Evolutionary conservation across 495 filamentous ascomycete genomes (phyloP).

Genomic region (Penicillium goetzii): DNA sequence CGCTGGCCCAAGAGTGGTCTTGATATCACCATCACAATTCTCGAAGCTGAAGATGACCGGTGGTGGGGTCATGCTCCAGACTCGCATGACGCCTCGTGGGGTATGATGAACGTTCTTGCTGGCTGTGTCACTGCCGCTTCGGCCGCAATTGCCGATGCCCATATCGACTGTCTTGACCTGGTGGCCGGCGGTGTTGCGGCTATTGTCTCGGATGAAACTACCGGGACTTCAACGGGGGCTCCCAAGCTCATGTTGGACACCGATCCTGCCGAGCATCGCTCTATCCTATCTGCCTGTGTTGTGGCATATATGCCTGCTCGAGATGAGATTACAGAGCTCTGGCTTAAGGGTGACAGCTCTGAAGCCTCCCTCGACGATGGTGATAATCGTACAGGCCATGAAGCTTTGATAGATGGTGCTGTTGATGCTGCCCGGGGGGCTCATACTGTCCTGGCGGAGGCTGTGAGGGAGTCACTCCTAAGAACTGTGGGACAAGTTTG

Average conservation of each 20-base stretch:
- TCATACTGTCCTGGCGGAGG: conserved; percentile 61
- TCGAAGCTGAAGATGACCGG: conserved; percentile 85
- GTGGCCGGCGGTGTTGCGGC: conserved; percentile 89
- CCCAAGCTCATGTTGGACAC: conserved; percentile 77
- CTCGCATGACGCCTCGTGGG: conserved; percentile 61
- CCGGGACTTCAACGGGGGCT: conserved; percentile 30
- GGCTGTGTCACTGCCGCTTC: conserved; percentile 93
- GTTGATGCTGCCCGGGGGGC: conserved; percentile 64
- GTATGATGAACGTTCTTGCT: conserved; percentile 87
- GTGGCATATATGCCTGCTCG: conserved; percentile 86
- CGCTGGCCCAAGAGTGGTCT: conserved; percentile 96
- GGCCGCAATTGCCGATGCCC: conserved; percentile 93
- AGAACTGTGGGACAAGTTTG: conserved; percentile 30
- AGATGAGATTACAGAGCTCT: conserved; percentile 92
- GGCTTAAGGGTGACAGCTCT: conserved; percentile 79
- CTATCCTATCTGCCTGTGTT: conserved; percentile 77
- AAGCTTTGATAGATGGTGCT: conserved; percentile 63
- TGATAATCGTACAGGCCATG: conserved; percentile 43
- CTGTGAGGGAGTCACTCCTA: conserved; percentile 58
- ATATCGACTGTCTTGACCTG: conserved; percentile 93
- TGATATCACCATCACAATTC: conserved; percentile 86
- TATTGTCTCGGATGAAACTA: conserved; percentile 57
- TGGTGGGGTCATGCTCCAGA: conserved; percentile 59
- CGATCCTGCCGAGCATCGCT: conserved; percentile 72
- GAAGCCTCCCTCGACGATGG: conserved; percentile 36